Conservation (phyloP, 2,329 filamentous ascomycete species). For the Didymella glomerata region DNA sequence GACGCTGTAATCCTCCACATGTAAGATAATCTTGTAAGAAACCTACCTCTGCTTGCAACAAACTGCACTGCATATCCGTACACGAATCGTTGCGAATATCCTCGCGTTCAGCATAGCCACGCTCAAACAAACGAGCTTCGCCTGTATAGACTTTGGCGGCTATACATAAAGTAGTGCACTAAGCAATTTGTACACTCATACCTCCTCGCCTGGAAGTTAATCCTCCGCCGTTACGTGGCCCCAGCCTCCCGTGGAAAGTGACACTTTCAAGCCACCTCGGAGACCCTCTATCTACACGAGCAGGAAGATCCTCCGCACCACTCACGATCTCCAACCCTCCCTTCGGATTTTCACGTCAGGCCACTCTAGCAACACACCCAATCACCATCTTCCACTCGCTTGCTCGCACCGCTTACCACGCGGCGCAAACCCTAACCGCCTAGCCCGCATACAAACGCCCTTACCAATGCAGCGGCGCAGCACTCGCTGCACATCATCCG, state of each 20-base stretch:
- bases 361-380: constrained; percentile 1
- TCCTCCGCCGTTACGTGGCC: background rate
- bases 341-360: background rate
- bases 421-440: constrained; percentile 17
- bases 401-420: background rate
- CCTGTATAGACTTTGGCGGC: background rate
- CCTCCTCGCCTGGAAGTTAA: background rate
- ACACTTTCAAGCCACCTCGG: background rate
- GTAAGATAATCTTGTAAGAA: constrained; percentile 24
- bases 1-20: constrained; percentile 18
- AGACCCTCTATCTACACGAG: background rate
- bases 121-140: background rate
- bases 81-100: background rate
- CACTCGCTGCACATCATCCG: constrained; percentile 20
- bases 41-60: background rate
- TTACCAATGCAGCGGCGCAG: constrained; percentile 13
- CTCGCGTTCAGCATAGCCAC: constrained; percentile 4
- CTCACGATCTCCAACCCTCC: constrained; percentile 1
- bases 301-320: constrained; percentile 14
- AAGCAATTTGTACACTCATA: background rate
- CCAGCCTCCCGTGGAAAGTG: background rate
- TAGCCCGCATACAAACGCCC: constrained; percentile 2
- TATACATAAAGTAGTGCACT: background rate
- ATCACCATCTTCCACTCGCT: constrained; percentile 1
- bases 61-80: background rate